Evolutionary conservation across 139 green algal genomes (phyloP), one percentile per base, ranked within the genome.

Genomic region (Edaphochlamys debaryana): DNA sequence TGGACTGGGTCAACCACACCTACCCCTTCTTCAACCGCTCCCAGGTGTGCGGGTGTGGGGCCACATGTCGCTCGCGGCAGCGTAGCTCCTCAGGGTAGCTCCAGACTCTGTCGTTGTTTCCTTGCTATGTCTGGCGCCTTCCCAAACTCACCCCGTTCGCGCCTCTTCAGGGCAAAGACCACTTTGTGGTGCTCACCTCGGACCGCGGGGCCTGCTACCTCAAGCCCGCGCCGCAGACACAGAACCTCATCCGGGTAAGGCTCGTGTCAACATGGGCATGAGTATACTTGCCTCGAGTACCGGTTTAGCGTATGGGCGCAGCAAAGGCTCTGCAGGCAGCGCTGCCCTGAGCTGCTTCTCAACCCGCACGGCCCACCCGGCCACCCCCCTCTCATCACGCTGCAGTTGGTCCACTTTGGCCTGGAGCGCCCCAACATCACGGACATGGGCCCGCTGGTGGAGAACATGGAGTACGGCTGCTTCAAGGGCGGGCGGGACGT

Each of bases 11-110:
- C 29, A 6, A 19, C 19, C 17, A 23, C 60, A 70, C 29, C 15
- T 85, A 67, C 36, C 84, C 84, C 6, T 88, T 82, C 77, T 88
- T 82, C 68, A 58, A 82, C n/a, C 76, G 84, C 41, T 60, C 8
- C 29, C 29, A 17, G n/a, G n/a, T n/a, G n/a, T n/a, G n/a, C n/a
- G n/a, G n/a, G n/a, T n/a, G n/a, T n/a, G n/a, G n/a, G n/a, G n/a
- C n/a, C n/a, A n/a, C n/a, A n/a, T n/a, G n/a, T n/a, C n/a, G n/a
- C n/a, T n/a, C n/a, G n/a, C n/a, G n/a, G n/a, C n/a, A n/a, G n/a
- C n/a, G n/a, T n/a, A n/a, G n/a, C n/a, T n/a, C n/a, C n/a, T n/a
- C n/a, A n/a, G n/a, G n/a, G n/a, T n/a, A n/a, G n/a, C n/a, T n/a
- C n/a, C n/a, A n/a, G n/a, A n/a, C n/a, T n/a, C n/a, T n/a, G n/a